Conservation (phyloP, 441 rosid genomes). For the Adansonia madagascariensis region DNA sequence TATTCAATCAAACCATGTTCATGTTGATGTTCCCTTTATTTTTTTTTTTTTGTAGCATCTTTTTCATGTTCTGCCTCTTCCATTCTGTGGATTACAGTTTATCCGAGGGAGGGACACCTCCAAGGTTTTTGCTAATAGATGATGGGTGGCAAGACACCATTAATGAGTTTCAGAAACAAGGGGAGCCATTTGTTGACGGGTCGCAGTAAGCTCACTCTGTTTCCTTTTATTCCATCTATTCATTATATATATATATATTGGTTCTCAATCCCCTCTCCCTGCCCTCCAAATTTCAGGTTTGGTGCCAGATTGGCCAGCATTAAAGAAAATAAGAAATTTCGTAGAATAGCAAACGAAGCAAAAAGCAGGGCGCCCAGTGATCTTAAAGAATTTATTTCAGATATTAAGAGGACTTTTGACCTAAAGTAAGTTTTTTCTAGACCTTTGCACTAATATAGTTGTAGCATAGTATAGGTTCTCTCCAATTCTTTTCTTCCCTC, state of each 20-base stretch:
- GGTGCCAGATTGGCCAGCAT: constrained; percentile 51
- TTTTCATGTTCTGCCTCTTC: constrained; percentile 10
- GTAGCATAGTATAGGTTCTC: neutral
- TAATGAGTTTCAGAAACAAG: constrained; percentile 55
- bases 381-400: constrained; percentile 55
- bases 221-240: neutral
- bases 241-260: constrained; percentile 15
- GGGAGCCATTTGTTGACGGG: constrained; percentile 55
- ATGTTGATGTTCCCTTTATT: neutral
- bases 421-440: constrained; percentile 43
- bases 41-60: neutral
- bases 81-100: constrained; percentile 37
- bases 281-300: constrained; percentile 43
- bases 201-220: constrained; percentile 42
- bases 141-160: constrained; percentile 56
- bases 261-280: neutral
- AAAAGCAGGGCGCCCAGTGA: constrained; percentile 33
- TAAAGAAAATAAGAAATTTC: constrained; percentile 45
- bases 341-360: constrained; percentile 33
- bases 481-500: neutral
- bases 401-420: constrained; percentile 45
- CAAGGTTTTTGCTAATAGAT: constrained; percentile 52
- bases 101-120: constrained; percentile 60
- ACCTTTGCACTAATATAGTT: constrained; percentile 5
- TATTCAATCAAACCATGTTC: neutral